phyloP scores from a whole-genome alignment of 2,329 filamentous ascomycete genomes.

The Sphaerulina musiva region DNA sequence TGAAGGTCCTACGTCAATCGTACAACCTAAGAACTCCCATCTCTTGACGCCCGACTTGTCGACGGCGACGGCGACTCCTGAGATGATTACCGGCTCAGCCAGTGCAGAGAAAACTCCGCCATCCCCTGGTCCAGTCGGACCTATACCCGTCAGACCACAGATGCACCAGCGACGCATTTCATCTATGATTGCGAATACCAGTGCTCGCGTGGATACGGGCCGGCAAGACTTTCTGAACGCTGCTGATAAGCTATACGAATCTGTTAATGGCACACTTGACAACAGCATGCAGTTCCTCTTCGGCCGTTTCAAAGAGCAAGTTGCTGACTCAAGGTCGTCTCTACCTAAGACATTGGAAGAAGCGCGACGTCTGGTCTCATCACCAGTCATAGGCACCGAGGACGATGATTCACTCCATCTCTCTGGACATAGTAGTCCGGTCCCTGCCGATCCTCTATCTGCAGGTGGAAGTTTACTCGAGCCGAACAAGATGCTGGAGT shows the following conservation, averaged over 20 bases:
- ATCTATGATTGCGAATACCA: slow-evolving; percentile 77
- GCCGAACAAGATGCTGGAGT: slow-evolving; percentile 62
- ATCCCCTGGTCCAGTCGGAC: slow-evolving; percentile 31
- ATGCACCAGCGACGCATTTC: slow-evolving; percentile 71
- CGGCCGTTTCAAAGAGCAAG: slow-evolving; percentile 72
- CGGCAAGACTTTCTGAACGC: slow-evolving; percentile 61
- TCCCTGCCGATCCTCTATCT: slow-evolving; percentile 28
- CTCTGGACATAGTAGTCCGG: slow-evolving; percentile 32
- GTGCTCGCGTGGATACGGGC: slow-evolving; percentile 76
- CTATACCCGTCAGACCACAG: slow-evolving; percentile 33
- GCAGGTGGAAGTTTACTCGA: slow-evolving; percentile 31
- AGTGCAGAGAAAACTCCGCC: slow-evolving; percentile 14
- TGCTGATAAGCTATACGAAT: slow-evolving; percentile 87
- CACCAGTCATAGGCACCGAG: slow-evolving; percentile 40
- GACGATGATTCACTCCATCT: slow-evolving; percentile 32
- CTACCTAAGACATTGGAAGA: slow-evolving; percentile 90
- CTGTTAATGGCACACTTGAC: slow-evolving; percentile 80
- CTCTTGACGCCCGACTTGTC: slow-evolving; percentile 34
- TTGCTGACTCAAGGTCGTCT: slow-evolving; percentile 42
- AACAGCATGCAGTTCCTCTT: slow-evolving; percentile 92
- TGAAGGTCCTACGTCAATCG: slow-evolving; percentile 33
- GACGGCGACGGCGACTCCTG: slow-evolving; percentile 20
- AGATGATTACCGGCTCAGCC: slow-evolving; percentile 18
- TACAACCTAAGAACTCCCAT: slow-evolving; percentile 25
- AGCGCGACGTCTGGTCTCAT: slow-evolving; percentile 78